A percentile compares a stretch with the other conserved stretches of the same genome.
These are phyloP conservation scores for Talaromyces verruculosus DNA, from an alignment of 2,329 filamentous ascomycete species.

Conservation along the genomic window DNA sequence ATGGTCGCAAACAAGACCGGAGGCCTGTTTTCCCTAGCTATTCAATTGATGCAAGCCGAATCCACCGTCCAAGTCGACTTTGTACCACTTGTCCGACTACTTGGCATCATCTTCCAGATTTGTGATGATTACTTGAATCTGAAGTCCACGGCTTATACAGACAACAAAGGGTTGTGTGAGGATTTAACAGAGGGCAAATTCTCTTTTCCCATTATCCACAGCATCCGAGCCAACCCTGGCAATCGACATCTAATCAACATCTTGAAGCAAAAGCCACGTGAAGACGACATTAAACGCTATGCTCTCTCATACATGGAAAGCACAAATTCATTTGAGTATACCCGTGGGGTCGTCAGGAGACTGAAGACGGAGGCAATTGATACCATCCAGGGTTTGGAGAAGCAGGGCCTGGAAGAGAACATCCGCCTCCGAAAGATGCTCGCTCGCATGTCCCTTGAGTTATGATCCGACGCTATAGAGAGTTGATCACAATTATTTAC, in stretches of 20 bases:
- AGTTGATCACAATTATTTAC: background rate
- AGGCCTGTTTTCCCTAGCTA: constrained; percentile 26
- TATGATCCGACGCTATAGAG: background rate
- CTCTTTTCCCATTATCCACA: constrained; percentile 35
- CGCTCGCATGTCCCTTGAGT: constrained; percentile 15
- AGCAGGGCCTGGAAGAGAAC: constrained; percentile 9
- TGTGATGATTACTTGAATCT: constrained; percentile 31
- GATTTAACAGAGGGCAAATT: constrained; percentile 45
- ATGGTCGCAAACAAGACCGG: constrained; percentile 32
- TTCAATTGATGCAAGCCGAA: constrained; percentile 23
- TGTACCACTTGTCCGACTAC: constrained; percentile 21
- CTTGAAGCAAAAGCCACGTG: constrained; percentile 17
- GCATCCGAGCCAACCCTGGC: constrained; percentile 9
- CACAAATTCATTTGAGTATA: constrained; percentile 12
- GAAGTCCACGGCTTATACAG: constrained; percentile 28
- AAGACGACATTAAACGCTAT: constrained; percentile 16
- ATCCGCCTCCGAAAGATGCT: constrained; percentile 14
- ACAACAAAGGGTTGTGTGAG: constrained; percentile 41
- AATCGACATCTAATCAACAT: constrained; percentile 16
- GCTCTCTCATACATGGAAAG: constrained; percentile 12
- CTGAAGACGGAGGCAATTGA: constrained; percentile 9
- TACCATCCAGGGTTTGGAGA: background rate
- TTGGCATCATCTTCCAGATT: constrained; percentile 30
- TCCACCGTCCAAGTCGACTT: constrained; percentile 21
- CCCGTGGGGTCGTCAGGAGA: constrained; percentile 3